Percentiles rank a stretch among this genome's conserved stretches.
These are phyloP conservation scores for Emericellopsis cladophorae DNA, from an alignment of 2,329 filamentous ascomycete species.

Conservation along the genomic window DNA sequence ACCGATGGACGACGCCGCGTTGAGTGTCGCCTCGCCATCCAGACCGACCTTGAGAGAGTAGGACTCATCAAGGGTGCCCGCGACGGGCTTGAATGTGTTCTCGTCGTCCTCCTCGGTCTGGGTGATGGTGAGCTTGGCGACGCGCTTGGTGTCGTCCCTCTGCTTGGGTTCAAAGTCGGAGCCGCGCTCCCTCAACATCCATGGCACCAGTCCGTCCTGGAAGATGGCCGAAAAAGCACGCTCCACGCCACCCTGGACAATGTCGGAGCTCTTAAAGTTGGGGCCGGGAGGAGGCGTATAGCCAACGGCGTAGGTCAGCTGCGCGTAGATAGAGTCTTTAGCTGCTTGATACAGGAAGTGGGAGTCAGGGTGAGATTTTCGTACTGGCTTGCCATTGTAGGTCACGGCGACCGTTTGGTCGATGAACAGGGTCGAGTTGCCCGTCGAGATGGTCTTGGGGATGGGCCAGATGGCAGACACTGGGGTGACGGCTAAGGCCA, in stretches of 20 bases:
- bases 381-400: conserved; percentile 46
- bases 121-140: conserved; percentile 48
- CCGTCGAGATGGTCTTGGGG: conserved; percentile 36
- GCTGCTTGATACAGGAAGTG: not conserved
- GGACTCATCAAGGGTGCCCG: conserved; percentile 59
- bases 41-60: conserved; percentile 53
- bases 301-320: conserved; percentile 35
- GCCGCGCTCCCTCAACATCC: conserved; percentile 59
- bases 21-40: conserved; percentile 48
- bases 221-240: conserved; percentile 54
- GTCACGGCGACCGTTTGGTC: conserved; percentile 36
- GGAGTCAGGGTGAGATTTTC: conserved; percentile 9
- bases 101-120: conserved; percentile 42
- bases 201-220: conserved; percentile 57
- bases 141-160: conserved; percentile 26
- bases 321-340: conserved; percentile 10
- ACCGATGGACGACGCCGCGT: conserved; percentile 53
- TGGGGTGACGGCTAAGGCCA: conserved; percentile 25
- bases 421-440: conserved; percentile 40
- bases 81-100: conserved; percentile 45
- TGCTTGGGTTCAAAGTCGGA: conserved; percentile 50
- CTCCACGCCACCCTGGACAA: conserved; percentile 43
- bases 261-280: conserved; percentile 33
- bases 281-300: conserved; percentile 24
- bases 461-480: conserved; percentile 46